Conservation (phyloP, 1,284 basidiomycete species). For the Ustanciosporium gigantosporum region DNA sequence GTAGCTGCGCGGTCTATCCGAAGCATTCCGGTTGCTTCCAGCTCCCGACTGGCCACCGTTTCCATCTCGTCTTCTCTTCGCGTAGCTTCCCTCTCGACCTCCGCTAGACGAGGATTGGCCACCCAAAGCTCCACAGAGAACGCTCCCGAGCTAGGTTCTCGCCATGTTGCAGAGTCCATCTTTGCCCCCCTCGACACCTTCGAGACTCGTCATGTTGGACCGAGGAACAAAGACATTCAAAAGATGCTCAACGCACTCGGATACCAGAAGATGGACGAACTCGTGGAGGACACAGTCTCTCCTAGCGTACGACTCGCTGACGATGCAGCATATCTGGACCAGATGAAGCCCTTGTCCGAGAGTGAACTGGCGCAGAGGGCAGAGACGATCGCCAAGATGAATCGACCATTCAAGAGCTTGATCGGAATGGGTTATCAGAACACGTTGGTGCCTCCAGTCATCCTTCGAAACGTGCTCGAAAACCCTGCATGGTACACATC, state of each 20-base stretch:
- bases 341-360: conserved; percentile 72
- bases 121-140: conserved; percentile 44
- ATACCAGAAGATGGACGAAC: conserved; percentile 51
- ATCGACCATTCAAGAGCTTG: conserved; percentile 84
- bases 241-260: conserved; percentile 55
- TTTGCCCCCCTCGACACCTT: conserved; percentile 57
- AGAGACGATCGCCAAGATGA: conserved; percentile 74
- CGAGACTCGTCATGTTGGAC: conserved; percentile 53
- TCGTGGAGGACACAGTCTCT: conserved; percentile 54
- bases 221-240: conserved; percentile 44
- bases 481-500: conserved; percentile 98
- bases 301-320: conserved; percentile 65
- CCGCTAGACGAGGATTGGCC: conserved; percentile 12
- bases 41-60: conserved; percentile 7
- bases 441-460: conserved; percentile 56
- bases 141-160: conserved; percentile 37
- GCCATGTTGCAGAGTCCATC: conserved; percentile 43
- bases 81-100: background rate
- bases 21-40: conserved; percentile 11
- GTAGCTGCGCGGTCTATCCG: conserved; percentile 14
- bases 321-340: conserved; percentile 69
- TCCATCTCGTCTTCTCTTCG: conserved; percentile 1
- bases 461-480: conserved; percentile 69
- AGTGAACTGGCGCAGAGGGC: conserved; percentile 79
- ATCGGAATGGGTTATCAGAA: conserved; percentile 96